A percentile compares a stretch with the other conserved stretches of the same genome.
Evolutionary conservation across 495 filamentous ascomycete genomes (phyloP).

Genomic region (Aspergillus nanangensis): DNA sequence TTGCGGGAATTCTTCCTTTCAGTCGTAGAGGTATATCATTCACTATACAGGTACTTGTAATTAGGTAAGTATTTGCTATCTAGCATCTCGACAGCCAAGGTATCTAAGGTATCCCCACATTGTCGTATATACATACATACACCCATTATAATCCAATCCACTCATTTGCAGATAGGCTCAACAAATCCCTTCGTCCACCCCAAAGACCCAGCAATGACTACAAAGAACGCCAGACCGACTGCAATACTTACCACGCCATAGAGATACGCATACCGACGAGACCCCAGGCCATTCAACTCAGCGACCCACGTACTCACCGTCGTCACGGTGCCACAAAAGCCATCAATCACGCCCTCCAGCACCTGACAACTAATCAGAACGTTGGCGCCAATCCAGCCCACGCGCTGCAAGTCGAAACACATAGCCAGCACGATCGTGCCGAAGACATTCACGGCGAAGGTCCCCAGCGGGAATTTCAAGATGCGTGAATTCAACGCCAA

Average conservation of each 20-base stretch:
- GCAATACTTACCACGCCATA: conserved; percentile 69
- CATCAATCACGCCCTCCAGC: conserved; percentile 79
- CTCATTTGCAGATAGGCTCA: conserved; percentile 40
- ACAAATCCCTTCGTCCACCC: conserved; percentile 68
- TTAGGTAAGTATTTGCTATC: not conserved
- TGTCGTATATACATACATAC: too few relatives aligned
- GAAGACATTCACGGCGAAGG: conserved; percentile 77
- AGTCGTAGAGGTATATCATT: not conserved
- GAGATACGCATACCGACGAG: conserved; percentile 61
- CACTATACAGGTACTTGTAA: not conserved
- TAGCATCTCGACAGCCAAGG: too few relatives aligned
- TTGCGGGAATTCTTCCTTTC: conserved; percentile 26
- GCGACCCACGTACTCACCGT: conserved; percentile 91
- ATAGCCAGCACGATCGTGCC: conserved; percentile 65
- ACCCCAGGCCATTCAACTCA: conserved; percentile 65
- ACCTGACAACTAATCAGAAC: conserved; percentile 66
- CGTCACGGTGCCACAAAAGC: conserved; percentile 85
- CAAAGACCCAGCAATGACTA: conserved; percentile 77
- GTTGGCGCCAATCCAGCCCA: conserved; percentile 21
- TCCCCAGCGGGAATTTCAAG: conserved; percentile 79
- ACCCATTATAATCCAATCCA: too few relatives aligned
- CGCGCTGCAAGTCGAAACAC: conserved; percentile 70
- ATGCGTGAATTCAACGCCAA: conserved; percentile 16
- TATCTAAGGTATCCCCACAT: too few relatives aligned
- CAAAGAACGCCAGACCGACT: conserved; percentile 58